Evolutionary conservation across 371 early-diverging fungal species (phyloP).

Genomic region (Mortierella polycephala): DNA sequence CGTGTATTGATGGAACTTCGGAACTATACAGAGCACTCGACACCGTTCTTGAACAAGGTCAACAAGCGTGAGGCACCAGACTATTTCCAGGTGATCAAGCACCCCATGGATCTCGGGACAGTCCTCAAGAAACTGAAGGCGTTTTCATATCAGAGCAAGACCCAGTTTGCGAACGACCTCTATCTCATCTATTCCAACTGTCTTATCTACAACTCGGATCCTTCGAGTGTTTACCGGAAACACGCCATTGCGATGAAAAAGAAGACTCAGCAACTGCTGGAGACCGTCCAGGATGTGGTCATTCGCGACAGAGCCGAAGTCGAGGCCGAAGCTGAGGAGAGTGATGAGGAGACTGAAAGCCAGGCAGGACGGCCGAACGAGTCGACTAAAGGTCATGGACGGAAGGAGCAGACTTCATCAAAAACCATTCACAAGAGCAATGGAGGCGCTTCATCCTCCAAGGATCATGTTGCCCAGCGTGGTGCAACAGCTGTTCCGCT

Average conservation of each 20-base stretch:
- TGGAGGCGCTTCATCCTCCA: slow-evolving; percentile 29
- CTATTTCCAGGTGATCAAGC: slow-evolving; percentile 92
- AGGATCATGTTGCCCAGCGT: slow-evolving; percentile 16
- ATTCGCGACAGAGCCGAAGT: slow-evolving; percentile 71
- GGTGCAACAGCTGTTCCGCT: slow-evolving; percentile 15
- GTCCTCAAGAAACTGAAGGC: slow-evolving; percentile 84
- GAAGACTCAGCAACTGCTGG: slow-evolving; percentile 77
- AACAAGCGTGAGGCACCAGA: slow-evolving; percentile 95
- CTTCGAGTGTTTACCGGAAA: slow-evolving; percentile 78
- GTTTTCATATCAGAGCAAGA: slow-evolving; percentile 77
- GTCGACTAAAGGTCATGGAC: slow-evolving; percentile 37
- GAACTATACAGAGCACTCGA: slow-evolving; percentile 82
- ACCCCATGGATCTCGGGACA: slow-evolving; percentile 95
- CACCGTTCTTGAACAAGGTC: slow-evolving; percentile 93
- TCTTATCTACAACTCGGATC: slow-evolving; percentile 81
- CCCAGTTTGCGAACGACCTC: slow-evolving; percentile 84
- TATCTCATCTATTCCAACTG: slow-evolving; percentile 89
- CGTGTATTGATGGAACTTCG: slow-evolving; percentile 85
- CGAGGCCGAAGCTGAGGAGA: slow-evolving; percentile 56
- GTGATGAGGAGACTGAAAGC: slow-evolving; percentile 37
- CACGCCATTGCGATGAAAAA: slow-evolving; percentile 88
- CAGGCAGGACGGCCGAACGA: slow-evolving; percentile 38
- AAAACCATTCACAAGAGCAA: slow-evolving; percentile 34
- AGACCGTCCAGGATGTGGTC: slow-evolving; percentile 84
- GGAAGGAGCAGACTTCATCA: slow-evolving; percentile 34